Evolutionary conservation across 2,329 filamentous ascomycete genomes (phyloP).

Genomic region (Colletotrichum sp.): DNA sequence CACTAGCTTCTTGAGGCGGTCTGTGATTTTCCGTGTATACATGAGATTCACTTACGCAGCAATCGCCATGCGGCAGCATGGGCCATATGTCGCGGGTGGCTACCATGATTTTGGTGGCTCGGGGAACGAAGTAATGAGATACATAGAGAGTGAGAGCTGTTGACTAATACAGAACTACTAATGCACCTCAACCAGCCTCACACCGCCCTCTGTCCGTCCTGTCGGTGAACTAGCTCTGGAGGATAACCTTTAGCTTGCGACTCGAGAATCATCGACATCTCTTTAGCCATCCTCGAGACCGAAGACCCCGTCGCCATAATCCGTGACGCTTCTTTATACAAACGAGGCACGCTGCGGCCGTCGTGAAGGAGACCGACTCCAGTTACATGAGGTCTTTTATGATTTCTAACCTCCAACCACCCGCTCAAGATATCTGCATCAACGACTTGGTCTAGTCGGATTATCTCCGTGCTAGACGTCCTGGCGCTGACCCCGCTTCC

Average conservation of each 20-base stretch:
- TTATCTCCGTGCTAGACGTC: neutral
- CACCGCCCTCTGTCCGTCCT: neutral
- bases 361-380: neutral
- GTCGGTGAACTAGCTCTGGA: neutral
- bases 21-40: no score
- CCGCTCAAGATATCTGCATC: neutral
- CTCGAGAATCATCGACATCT: neutral
- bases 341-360: neutral
- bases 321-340: neutral
- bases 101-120: no score
- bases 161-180: neutral
- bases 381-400: neutral
- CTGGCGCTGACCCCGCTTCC: neutral
- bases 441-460: neutral
- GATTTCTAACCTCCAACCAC: neutral
- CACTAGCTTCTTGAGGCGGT: no score
- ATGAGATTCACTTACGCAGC: no score
- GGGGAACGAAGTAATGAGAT: neutral
- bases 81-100: no score
- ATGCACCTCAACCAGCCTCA: neutral
- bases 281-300: neutral
- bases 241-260: neutral
- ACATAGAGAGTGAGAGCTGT: neutral
- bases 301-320: neutral
- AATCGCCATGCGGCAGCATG: no score